Percentiles rank a stretch among this genome's conserved stretches.
phyloP scores from a whole-genome alignment of 306 rosid genomes.

The Arachis stenosperma region DNA sequence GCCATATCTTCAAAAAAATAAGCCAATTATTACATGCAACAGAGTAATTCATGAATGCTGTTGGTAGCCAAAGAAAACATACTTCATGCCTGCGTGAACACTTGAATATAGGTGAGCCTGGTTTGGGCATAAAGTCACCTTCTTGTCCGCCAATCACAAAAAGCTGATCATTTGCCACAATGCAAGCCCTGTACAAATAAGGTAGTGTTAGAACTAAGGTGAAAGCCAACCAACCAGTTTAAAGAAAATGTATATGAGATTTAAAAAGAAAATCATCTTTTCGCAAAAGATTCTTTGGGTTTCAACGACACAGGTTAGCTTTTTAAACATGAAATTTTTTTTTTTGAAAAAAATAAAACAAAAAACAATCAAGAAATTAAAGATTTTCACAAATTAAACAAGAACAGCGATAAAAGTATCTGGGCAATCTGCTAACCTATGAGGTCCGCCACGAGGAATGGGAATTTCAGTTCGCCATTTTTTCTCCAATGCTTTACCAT shows the following conservation, averaged over 20 bases:
- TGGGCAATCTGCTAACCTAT: constrained; percentile 58
- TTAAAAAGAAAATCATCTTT: constrained; percentile 1
- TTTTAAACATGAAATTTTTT: constrained; percentile 6
- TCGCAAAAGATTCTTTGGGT: constrained; percentile 15
- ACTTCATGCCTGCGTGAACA: constrained; percentile 95
- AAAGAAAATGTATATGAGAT: constrained; percentile 16
- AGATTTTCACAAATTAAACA: not conserved
- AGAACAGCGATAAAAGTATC: constrained; percentile 21
- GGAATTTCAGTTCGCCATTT: constrained; percentile 77
- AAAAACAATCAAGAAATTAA: not conserved
- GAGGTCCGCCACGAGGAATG: constrained; percentile 95
- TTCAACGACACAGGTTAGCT: constrained; percentile 8
- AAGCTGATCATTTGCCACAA: constrained; percentile 62
- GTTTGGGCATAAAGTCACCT: constrained; percentile 97
- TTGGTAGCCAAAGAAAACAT: constrained; percentile 13
- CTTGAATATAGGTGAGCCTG: constrained; percentile 91
- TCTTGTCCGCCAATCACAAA: constrained; percentile 92
- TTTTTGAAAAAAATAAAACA: not conserved
- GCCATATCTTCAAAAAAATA: constrained; percentile 3
- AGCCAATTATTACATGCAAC: not conserved
- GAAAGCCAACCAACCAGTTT: constrained; percentile 24
- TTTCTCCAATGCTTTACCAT: constrained; percentile 70
- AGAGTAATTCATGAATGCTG: constrained; percentile 6
- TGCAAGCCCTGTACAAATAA: constrained; percentile 68
- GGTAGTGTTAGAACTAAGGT: constrained; percentile 14